Evolutionary conservation across 2,329 filamentous ascomycete genomes (phyloP).

Genomic region (Grosmannia huntii): DNA sequence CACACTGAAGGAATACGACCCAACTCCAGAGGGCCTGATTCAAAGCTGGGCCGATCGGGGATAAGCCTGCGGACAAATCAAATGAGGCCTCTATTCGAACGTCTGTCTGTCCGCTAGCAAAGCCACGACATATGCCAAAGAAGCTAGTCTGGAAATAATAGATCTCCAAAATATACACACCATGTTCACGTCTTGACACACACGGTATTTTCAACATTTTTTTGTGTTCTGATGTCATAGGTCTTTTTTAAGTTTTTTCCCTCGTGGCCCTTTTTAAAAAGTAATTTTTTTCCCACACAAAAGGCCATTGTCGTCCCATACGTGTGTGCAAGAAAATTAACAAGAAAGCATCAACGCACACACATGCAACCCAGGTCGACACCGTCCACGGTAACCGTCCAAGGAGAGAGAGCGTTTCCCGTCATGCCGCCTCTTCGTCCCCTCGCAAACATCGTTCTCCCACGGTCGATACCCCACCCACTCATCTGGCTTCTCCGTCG

Average conservation of each 20-base stretch:
- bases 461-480: neutral
- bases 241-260: slow-evolving; percentile 4
- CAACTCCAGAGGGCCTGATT: slow-evolving; percentile 68
- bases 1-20: slow-evolving; percentile 72
- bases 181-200: neutral
- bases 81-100: too few species aligned
- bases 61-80: neutral
- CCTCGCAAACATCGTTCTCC: neutral
- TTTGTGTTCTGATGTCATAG: slow-evolving; percentile 5
- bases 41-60: slow-evolving; percentile 63
- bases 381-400: neutral
- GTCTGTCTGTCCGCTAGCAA: neutral
- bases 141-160: too few species aligned
- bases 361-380: slow-evolving; percentile 4
- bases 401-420: neutral
- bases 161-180: neutral
- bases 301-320: neutral
- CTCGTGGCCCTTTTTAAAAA: neutral
- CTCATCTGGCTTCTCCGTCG: slow-evolving; percentile 3
- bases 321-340: slow-evolving; percentile 5
- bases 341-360: slow-evolving; percentile 4
- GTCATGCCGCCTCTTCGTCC: neutral
- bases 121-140: too few species aligned
- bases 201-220: slow-evolving; percentile 2
- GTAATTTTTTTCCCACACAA: slow-evolving; percentile 1